phyloP scores from a whole-genome alignment of 140 eudicot genomes.

The Erigeron philadelphicus region DNA sequence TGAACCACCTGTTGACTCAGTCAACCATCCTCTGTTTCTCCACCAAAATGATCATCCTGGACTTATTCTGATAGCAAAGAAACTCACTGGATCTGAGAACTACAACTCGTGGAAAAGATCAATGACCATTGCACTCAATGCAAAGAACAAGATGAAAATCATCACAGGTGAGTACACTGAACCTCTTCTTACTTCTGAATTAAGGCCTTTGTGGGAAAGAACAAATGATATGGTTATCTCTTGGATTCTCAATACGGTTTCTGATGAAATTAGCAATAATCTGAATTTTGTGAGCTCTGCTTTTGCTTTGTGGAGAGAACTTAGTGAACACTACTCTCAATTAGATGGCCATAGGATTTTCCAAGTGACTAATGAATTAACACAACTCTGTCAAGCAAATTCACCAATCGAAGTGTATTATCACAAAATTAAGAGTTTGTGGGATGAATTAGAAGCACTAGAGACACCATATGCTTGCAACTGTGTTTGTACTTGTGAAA shows the following conservation, averaged over 20 bases:
- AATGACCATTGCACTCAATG: neutral
- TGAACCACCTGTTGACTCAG: neutral
- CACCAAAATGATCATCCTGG: neutral
- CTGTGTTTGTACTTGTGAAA: neutral
- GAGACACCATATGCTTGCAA: too few species aligned
- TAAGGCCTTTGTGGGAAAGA: neutral
- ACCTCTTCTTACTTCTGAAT: neutral
- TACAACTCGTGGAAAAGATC: neutral
- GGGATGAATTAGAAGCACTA: too few species aligned
- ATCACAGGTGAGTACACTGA: neutral
- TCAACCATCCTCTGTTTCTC: neutral
- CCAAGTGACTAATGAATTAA: neutral
- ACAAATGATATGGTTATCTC: neutral
- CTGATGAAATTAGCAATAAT: neutral
- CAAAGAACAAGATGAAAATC: neutral
- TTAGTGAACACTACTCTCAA: neutral
- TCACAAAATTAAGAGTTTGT: too few species aligned
- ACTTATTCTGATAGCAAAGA: neutral
- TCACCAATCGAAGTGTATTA: too few species aligned
- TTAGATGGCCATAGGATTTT: neutral
- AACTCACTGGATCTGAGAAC: neutral
- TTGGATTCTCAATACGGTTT: neutral
- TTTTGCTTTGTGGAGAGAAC: neutral
- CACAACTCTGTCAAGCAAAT: too few species aligned
- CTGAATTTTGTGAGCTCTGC: neutral